These are phyloP conservation scores for Debaryomyces castellii DNA, from an alignment of 805 yeast species.

Conservation along the genomic window DNA sequence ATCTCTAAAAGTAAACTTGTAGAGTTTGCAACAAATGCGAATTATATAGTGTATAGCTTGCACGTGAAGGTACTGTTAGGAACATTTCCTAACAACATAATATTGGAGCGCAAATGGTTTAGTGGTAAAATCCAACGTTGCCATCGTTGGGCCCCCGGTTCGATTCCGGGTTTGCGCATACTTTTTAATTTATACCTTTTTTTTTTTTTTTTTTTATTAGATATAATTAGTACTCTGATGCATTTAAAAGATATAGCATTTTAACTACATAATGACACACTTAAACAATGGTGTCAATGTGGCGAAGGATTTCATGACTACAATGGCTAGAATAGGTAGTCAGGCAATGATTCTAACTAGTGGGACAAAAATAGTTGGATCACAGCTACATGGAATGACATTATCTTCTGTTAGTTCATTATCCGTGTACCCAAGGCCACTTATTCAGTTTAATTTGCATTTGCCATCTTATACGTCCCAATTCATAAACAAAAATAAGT, in stretches of 20 bases:
- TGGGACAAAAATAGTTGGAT: constrained; percentile 13
- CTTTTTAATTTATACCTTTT: background rate
- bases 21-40: too few relatives aligned
- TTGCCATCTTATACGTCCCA: constrained; percentile 80
- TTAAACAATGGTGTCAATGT: background rate
- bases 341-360: constrained; percentile 47
- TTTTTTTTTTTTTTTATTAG: background rate
- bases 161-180: constrained; percentile 5
- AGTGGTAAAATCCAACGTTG: constrained; percentile 5
- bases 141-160: constrained; percentile 6
- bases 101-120: constrained; percentile 5
- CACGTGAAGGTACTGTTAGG: too few relatives aligned
- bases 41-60: too few relatives aligned
- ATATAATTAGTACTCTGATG: background rate
- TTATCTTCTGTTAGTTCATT: constrained; percentile 83
- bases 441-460: constrained; percentile 83
- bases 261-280: background rate
- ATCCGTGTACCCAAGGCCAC: constrained; percentile 72
- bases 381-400: constrained; percentile 67
- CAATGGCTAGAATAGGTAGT: constrained; percentile 38
- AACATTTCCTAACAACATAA: too few relatives aligned
- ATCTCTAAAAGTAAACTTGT: too few relatives aligned
- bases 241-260: background rate
- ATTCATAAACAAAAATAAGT: constrained; percentile 53
- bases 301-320: constrained; percentile 20